Evolutionary conservation across 192 early-diverging fungal species (phyloP).

Genomic region (Coemansia reversa): DNA sequence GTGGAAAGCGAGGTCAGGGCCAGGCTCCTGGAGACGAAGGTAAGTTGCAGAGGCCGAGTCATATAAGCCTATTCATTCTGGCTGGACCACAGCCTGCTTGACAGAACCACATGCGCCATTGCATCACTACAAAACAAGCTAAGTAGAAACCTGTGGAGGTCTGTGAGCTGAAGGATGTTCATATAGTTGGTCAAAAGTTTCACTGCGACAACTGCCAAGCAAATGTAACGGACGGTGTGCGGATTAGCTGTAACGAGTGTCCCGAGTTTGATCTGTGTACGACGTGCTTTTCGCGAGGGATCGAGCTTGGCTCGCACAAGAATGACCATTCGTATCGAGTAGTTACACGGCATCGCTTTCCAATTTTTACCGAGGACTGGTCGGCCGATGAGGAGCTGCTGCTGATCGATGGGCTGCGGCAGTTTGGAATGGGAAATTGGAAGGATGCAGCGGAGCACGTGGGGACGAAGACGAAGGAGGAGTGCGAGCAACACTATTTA

Average conservation of each 20-base stretch:
- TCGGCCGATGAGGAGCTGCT: slow-evolving; percentile 94
- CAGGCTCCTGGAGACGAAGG: slow-evolving; percentile 35
- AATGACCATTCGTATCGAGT: slow-evolving; percentile 88
- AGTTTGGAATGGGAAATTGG: slow-evolving; percentile 97
- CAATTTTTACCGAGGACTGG: slow-evolving; percentile 90
- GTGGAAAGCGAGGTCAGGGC: slow-evolving; percentile 16
- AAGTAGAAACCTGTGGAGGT: not conserved
- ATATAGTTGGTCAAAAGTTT: slow-evolving; percentile 52
- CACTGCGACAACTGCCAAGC: slow-evolving; percentile 87
- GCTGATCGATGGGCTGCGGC: slow-evolving; percentile 86
- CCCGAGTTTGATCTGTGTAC: slow-evolving; percentile 94
- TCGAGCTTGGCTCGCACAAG: slow-evolving; percentile 76
- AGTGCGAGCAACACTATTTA: slow-evolving; percentile 89
- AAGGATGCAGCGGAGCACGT: slow-evolving; percentile 91
- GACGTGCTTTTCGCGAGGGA: slow-evolving; percentile 85
- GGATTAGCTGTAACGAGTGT: slow-evolving; percentile 82
- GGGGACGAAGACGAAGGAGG: slow-evolving; percentile 83
- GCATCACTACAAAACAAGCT: not conserved
- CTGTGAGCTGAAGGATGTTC: not conserved
- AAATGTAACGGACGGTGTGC: slow-evolving; percentile 86
- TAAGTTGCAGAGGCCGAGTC: slow-evolving; percentile 10
- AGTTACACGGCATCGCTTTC: slow-evolving; percentile 68
- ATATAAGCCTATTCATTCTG: not conserved
- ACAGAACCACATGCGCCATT: not conserved
- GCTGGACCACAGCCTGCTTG: not conserved